phyloP scores from a whole-genome alignment of 1,139 yeast genomes.

The Pneumocystis sp. region DNA sequence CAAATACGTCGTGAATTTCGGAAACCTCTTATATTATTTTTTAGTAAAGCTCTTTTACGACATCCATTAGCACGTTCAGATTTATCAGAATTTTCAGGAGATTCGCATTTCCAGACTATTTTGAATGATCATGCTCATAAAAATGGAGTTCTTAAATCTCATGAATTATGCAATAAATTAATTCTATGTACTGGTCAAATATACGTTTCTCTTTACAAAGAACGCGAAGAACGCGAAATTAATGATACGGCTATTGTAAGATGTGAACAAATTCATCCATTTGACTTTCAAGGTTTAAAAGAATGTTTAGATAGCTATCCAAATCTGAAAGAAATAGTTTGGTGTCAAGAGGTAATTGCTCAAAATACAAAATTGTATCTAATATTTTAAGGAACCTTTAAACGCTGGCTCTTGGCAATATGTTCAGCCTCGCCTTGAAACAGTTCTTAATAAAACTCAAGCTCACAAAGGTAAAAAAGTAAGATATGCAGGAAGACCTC shows the following conservation, averaged over 20 bases:
- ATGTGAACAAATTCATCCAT: slow-evolving; percentile 93
- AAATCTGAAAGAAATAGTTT: slow-evolving; percentile 71
- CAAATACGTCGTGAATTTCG: slow-evolving; percentile 99
- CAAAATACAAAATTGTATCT: neutral
- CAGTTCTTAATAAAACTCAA: slow-evolving; percentile 60
- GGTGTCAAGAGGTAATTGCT: slow-evolving; percentile 63
- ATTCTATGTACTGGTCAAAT: slow-evolving; percentile 88
- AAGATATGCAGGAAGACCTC: slow-evolving; percentile 95
- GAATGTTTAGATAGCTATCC: slow-evolving; percentile 72
- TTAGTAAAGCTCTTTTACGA: slow-evolving; percentile 88
- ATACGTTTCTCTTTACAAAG: slow-evolving; percentile 78
- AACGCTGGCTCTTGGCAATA: slow-evolving; percentile 87
- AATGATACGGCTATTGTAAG: slow-evolving; percentile 77
- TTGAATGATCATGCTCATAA: slow-evolving; percentile 71
- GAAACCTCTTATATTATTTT: slow-evolving; percentile 67
- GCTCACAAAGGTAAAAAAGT: slow-evolving; percentile 41
- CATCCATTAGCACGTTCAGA: slow-evolving; percentile 93
- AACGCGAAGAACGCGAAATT: slow-evolving; percentile 60
- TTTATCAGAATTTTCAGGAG: slow-evolving; percentile 74
- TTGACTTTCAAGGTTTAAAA: slow-evolving; percentile 92
- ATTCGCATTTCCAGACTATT: slow-evolving; percentile 86
- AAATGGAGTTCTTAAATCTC: slow-evolving; percentile 51
- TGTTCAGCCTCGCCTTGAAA: slow-evolving; percentile 66
- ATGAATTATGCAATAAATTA: slow-evolving; percentile 76
- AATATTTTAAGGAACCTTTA: slow-evolving; percentile 52